Conservation (phyloP, 257 asterid species). For the Schizonepeta tenuifolia region DNA sequence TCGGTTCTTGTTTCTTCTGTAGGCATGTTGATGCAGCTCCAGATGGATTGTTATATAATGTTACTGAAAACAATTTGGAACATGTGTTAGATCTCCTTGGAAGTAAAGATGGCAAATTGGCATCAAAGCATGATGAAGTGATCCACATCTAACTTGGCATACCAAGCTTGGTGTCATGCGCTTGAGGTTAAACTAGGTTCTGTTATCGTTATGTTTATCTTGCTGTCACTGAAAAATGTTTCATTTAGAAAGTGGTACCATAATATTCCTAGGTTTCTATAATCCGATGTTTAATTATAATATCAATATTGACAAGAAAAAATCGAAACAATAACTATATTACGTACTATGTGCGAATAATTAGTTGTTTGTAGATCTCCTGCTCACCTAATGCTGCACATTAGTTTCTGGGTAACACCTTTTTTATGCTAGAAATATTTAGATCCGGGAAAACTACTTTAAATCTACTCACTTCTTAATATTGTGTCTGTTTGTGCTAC, state of each 20-base stretch:
- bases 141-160: too few species aligned
- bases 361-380: background rate
- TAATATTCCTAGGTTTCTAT: background rate
- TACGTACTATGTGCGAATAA: too few species aligned
- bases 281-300: background rate
- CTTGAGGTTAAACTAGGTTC: background rate
- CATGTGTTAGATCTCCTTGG: too few species aligned
- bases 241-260: background rate
- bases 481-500: constrained; percentile 4
- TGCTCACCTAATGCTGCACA: background rate
- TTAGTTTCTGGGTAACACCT: too few species aligned
- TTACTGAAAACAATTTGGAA: background rate
- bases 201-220: background rate
- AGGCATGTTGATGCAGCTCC: too few species aligned
- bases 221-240: too few species aligned
- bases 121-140: too few species aligned
- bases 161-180: too few species aligned
- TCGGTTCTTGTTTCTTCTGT: too few species aligned
- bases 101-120: too few species aligned
- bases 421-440: background rate
- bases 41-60: constrained; percentile 24
- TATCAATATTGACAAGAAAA: background rate
- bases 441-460: background rate
- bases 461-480: background rate
- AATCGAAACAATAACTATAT: too few species aligned